Base-by-base conservation (phyloP, 2,329 filamentous ascomycete species). In the Stagonosporopsis vannaccii region DNA sequence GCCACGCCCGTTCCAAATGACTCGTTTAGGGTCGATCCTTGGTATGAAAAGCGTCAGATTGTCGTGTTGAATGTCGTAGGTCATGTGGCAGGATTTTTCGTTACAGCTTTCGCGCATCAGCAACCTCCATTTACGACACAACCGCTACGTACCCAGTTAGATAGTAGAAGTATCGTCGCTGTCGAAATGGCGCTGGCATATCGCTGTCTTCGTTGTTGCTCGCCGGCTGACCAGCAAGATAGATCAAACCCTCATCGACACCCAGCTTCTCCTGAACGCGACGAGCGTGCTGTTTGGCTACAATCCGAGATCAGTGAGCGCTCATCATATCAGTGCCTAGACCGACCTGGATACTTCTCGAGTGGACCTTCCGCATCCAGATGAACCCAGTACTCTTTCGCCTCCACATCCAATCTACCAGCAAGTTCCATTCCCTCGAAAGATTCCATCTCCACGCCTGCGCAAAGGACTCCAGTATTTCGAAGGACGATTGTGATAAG, bases 41-140 rank as follows among this genome's bases (percentile, higher is more conserved):
- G 90, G 90, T 43, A 94, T 86, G 84, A 89, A 95, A 25, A 94
- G 83, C 5, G 83, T 85, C 53, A 95, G 82, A 20, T 79, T 77
- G 71, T 93, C 89, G 11, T 77, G 77, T 28, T 75, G 73, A 58
- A 87, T 81, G 67, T 86, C 80, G 69, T 87, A 88, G 2, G 81
- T 84, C 36, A 87, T 65, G 53, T 80, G 76, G 63, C 83, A 86
- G 61, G 84, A 81, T 2, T 84, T 73, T 56, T 84, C 80, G 49
- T 85, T 77, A 20, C 52, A 72, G 37, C 73, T 77, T 68, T 35
- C 28, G 25, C 26, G 26, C 19, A 59, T 63, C 50, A 71, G 63
- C 51, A 43, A 44, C 4, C 2, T 25, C 3, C 15, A 20, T 22
- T 28, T 3, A n/a, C 1, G 12, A 32, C 6, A 3, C 22, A 6